Evolutionary conservation across 208 protist species (phyloP).

Genomic region (Wallacemonas sp.): DNA sequence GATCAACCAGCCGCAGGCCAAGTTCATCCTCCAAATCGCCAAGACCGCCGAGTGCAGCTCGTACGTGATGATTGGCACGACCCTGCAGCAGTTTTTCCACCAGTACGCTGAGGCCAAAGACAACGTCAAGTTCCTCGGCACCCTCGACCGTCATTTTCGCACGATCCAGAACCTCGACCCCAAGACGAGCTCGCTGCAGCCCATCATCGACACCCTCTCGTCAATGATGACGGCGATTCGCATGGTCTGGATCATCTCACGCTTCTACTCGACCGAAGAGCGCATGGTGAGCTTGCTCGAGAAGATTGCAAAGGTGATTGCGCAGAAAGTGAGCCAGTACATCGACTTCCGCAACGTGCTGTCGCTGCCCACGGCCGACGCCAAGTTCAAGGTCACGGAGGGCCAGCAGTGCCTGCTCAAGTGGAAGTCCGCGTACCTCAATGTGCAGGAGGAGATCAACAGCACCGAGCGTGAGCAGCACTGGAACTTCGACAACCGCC

Average conservation of each 20-base stretch:
- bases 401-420: slow-evolving; percentile 93
- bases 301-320: slow-evolving; percentile 96
- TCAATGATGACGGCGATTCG: slow-evolving; percentile 98
- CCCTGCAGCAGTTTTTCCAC: slow-evolving; percentile 94
- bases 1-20: slow-evolving; percentile 94
- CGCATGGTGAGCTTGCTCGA: slow-evolving; percentile 97
- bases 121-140: slow-evolving; percentile 99
- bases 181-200: slow-evolving; percentile 79
- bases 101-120: slow-evolving; percentile 98
- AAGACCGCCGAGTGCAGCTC: slow-evolving; percentile 89
- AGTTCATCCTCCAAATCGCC: slow-evolving; percentile 92
- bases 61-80: slow-evolving; percentile 89
- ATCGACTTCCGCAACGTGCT: slow-evolving; percentile 94
- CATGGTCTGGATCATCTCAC: slow-evolving; percentile 99
- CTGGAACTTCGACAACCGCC: slow-evolving; percentile 98
- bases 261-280: slow-evolving; percentile 99
- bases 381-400: slow-evolving; percentile 84
- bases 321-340: slow-evolving; percentile 93
- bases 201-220: slow-evolving; percentile 97
- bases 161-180: slow-evolving; percentile 91
- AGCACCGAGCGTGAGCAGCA: slow-evolving; percentile 92
- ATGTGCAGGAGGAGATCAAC: slow-evolving; percentile 97
- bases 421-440: slow-evolving; percentile 94
- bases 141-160: slow-evolving; percentile 99
- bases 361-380: slow-evolving; percentile 69